phyloP scores from a whole-genome alignment of 495 filamentous ascomycete species.

The Pseudotulostoma volvatum region DNA sequence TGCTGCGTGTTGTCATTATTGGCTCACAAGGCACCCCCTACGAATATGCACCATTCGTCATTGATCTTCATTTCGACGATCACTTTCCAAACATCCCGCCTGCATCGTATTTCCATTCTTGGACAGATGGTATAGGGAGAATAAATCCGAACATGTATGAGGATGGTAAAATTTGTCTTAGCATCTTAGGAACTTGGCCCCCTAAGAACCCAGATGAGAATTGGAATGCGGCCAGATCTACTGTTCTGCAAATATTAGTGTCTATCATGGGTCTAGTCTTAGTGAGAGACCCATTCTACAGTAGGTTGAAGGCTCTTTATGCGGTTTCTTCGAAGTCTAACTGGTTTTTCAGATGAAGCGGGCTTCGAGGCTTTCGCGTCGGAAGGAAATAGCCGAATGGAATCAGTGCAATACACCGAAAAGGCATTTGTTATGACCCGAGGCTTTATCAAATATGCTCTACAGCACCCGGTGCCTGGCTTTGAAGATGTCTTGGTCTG shows the following conservation, averaged over 20 bases:
- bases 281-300: slow-evolving; percentile 44
- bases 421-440: slow-evolving; percentile 37
- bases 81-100: slow-evolving; percentile 35
- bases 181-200: slow-evolving; percentile 43
- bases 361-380: slow-evolving; percentile 34
- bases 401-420: slow-evolving; percentile 38
- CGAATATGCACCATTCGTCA: slow-evolving; percentile 42
- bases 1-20: slow-evolving; percentile 40
- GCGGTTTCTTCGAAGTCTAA: slow-evolving; percentile 2
- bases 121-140: slow-evolving; percentile 32
- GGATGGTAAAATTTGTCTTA: slow-evolving; percentile 45
- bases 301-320: slow-evolving; percentile 20
- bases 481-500: slow-evolving; percentile 34
- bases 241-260: slow-evolving; percentile 42
- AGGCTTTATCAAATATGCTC: slow-evolving; percentile 34
- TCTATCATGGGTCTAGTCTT: slow-evolving; percentile 44
- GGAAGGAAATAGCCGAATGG: slow-evolving; percentile 24
- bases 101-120: slow-evolving; percentile 38
- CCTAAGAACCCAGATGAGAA: slow-evolving; percentile 31
- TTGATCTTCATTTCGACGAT: slow-evolving; percentile 35
- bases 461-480: slow-evolving; percentile 24
- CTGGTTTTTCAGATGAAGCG: slow-evolving; percentile 32
- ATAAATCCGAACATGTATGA: slow-evolving; percentile 51
- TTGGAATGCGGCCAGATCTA: slow-evolving; percentile 36
- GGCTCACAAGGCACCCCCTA: slow-evolving; percentile 45